Evolutionary conservation across 805 yeast species (phyloP).

Genomic region (Helenozyma rhizophorensis): DNA sequence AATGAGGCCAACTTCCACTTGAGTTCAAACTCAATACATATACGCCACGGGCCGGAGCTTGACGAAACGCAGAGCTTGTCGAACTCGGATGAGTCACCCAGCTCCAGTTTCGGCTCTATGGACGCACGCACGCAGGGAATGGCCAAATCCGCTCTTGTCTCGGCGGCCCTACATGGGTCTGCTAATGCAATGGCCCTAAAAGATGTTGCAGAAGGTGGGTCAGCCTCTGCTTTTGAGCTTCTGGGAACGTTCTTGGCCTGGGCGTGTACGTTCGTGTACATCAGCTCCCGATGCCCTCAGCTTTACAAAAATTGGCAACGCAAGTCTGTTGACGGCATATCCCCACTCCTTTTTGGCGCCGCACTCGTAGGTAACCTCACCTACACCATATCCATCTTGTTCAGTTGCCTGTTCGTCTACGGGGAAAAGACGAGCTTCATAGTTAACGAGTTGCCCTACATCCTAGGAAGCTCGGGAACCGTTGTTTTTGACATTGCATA

Average conservation of each 20-base stretch:
- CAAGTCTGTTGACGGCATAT: slow-evolving; percentile 82
- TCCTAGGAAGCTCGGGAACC: slow-evolving; percentile 85
- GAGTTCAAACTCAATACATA: slow-evolving; percentile 9
- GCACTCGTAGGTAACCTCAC: slow-evolving; percentile 76
- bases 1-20: slow-evolving; percentile 5
- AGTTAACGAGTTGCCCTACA: slow-evolving; percentile 69
- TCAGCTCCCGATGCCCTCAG: slow-evolving; percentile 82
- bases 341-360: slow-evolving; percentile 73
- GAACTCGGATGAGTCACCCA: slow-evolving; percentile 2
- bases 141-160: slow-evolving; percentile 8
- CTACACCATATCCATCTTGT: slow-evolving; percentile 70
- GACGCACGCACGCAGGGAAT: slow-evolving; percentile 4
- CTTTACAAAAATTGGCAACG: slow-evolving; percentile 68
- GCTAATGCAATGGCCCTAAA: slow-evolving; percentile 10
- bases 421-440: slow-evolving; percentile 44
- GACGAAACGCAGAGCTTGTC: background rate
- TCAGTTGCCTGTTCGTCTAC: slow-evolving; percentile 49
- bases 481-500: slow-evolving; percentile 68
- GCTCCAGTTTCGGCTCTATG: slow-evolving; percentile 13
- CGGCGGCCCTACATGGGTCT: slow-evolving; percentile 11
- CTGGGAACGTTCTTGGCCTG: slow-evolving; percentile 52
- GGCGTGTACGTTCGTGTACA: slow-evolving; percentile 71
- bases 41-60: slow-evolving; percentile 4
- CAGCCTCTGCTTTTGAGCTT: slow-evolving; percentile 1
- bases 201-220: background rate